Evolutionary conservation across 768 basidiomycete species (phyloP).

Genomic region (Botryobasidium botryosum): DNA sequence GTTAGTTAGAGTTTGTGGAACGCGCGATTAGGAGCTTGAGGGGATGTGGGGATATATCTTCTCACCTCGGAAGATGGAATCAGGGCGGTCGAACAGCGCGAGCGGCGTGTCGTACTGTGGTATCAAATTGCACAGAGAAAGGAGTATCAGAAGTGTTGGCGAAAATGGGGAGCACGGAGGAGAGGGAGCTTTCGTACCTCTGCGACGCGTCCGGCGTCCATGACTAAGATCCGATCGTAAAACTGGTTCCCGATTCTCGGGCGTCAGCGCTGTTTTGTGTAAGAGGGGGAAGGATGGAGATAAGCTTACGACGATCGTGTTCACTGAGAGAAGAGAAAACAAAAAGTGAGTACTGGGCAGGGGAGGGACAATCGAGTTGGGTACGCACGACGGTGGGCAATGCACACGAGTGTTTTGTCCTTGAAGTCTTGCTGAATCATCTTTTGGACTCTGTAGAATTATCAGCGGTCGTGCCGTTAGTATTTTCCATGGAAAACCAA

Average conservation of each 20-base stretch:
- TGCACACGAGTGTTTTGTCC: constrained; percentile 12
- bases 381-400: constrained; percentile 8
- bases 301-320: constrained; percentile 3
- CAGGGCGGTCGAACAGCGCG: constrained; percentile 35
- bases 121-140: no score
- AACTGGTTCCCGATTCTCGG: not conserved
- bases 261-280: not conserved
- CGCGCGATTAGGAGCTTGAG: no score
- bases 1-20: no score
- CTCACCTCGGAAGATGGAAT: constrained; percentile 61
- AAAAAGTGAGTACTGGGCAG: not conserved
- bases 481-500: not conserved
- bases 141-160: no score
- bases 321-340: no score
- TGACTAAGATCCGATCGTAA: constrained; percentile 4
- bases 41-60: no score
- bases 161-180: not conserved
- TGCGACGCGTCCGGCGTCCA: constrained; percentile 8
- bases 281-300: not conserved
- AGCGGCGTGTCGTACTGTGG: constrained; percentile 74
- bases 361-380: not conserved
- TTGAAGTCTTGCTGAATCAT: constrained; percentile 21
- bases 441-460: constrained; percentile 17
- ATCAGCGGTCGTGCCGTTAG: constrained; percentile 16
- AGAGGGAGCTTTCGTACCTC: no score